Evolutionary conservation across 306 rosid species (phyloP).

Genomic region (Citrullus amarus): DNA sequence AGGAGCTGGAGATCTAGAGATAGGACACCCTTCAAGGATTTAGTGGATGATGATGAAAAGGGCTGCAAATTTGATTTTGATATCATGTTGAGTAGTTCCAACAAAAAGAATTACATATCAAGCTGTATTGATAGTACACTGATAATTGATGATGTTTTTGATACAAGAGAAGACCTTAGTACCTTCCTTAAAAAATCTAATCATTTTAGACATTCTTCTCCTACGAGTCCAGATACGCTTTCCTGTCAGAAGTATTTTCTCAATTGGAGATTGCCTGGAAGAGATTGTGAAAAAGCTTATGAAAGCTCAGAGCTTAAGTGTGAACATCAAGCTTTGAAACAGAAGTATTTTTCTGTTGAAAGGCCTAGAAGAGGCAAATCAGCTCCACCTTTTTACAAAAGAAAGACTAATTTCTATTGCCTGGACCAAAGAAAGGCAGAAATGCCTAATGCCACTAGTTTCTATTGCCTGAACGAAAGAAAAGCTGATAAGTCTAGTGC

Average conservation of each 20-base stretch:
- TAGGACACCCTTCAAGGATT: slow-evolving; percentile 9
- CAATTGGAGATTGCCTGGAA: slow-evolving; percentile 14
- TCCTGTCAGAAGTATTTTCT: slow-evolving; percentile 26
- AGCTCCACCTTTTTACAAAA: slow-evolving; percentile 68
- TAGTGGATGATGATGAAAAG: slow-evolving; percentile 22
- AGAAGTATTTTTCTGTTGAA: slow-evolving; percentile 13
- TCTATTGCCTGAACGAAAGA: slow-evolving; percentile 30
- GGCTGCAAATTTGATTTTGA: slow-evolving; percentile 20
- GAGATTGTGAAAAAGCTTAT: slow-evolving; percentile 17
- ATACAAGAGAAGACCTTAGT: slow-evolving; percentile 13
- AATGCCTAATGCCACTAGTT: slow-evolving; percentile 24
- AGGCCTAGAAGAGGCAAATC: slow-evolving; percentile 61
- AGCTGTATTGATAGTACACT: slow-evolving; percentile 21
- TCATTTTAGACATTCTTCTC: slow-evolving; percentile 13
- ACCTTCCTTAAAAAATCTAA: slow-evolving; percentile 21
- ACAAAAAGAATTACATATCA: slow-evolving; percentile 20
- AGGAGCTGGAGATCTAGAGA: slow-evolving; percentile 25
- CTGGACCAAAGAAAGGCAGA: slow-evolving; percentile 21
- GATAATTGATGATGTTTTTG: slow-evolving; percentile 23
- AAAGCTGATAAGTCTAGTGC: slow-evolving; percentile 18
- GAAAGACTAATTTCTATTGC: slow-evolving; percentile 44
- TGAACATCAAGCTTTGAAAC: slow-evolving; percentile 19
- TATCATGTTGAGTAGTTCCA: slow-evolving; percentile 20
- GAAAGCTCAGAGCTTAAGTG: slow-evolving; percentile 15
- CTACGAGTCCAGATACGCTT: slow-evolving; percentile 19